Base-by-base conservation (phyloP, 1,139 yeast species). In the Debaryomyces nepalensis region DNA sequence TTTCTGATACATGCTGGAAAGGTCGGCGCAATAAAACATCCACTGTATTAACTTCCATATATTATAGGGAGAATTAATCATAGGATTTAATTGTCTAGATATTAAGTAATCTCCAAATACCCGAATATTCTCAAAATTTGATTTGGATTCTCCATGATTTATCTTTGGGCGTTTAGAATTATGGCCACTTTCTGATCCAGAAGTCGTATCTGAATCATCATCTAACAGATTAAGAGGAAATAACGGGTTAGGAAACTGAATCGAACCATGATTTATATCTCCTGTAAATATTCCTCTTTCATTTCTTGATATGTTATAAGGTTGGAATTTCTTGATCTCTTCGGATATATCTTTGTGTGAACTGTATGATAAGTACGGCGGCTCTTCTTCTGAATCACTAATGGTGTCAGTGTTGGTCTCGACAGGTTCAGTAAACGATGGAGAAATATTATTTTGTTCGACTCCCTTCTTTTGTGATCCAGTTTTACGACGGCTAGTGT, bases 21-120 rank as follows among this genome's bases (percentile, higher is more conserved):
- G 45, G 14, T 62, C 63, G 9, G 70, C 67, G 52, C 75, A 70
- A 46, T 58, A 57, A 39, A 67, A 66, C 2, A 64, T 48, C 75
- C 75, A 70, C 39, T 62, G 59, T 5, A 68, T 44, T 33, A 70
- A 46, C 7, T 52, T 44, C 75, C 74, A 68, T 8, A 69, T 7
- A 35, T 50, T 54, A 47, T 63, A 70, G 4, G 47, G 49, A 4
- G 44, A 23, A 22, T 53, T 51, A 3, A 45, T 37, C 4, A 40
- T 43, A 0, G 67, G 67, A 36, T 58, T 59, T 12, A 68, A 48
- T 35, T 53, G 56, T 9, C 46, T 44, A 9, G 64, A 51, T 4
- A 70, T 41, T 4, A 67, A 41, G 5, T 50, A 47, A 19, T 70
- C 75, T 41, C 64, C 73, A 51, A 66, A 70, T 1, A 70, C 50